Conservation (phyloP, 2,329 filamentous ascomycete species). For the Penicillium sp. region DNA sequence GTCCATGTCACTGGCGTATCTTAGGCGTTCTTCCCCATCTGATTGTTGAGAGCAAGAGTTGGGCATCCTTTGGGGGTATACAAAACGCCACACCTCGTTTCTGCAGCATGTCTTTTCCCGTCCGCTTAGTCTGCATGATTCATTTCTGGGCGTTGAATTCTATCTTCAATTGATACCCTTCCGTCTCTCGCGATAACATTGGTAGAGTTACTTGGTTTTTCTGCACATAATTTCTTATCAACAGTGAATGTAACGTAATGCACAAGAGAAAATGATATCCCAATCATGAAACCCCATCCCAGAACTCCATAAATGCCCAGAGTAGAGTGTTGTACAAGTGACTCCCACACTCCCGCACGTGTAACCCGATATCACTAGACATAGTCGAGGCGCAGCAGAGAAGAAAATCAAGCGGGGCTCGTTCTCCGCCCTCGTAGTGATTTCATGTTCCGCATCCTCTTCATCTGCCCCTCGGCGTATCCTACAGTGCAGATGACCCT, state of each 20-base stretch:
- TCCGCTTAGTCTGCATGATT: not conserved
- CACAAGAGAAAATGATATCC: not conserved
- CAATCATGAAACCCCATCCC: constrained; percentile 1
- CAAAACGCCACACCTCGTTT: not conserved
- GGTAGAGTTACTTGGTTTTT: constrained; percentile 3
- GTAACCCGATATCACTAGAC: not conserved
- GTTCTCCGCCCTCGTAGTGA: not conserved
- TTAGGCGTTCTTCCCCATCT: constrained; percentile 20
- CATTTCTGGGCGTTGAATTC: not conserved
- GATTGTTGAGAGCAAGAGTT: not conserved
- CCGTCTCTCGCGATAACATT: constrained; percentile 7
- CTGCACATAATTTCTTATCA: not conserved
- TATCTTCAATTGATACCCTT: constrained; percentile 14
- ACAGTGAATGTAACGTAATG: not conserved
- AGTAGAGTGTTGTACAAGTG: constrained; percentile 33
- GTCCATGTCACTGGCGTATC: constrained; percentile 19
- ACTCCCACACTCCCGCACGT: not conserved
- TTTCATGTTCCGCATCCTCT: not conserved
- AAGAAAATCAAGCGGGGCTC: not conserved
- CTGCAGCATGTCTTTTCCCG: not conserved
- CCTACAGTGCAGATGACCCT: not conserved
- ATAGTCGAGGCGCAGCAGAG: not conserved
- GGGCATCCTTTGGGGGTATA: not conserved
- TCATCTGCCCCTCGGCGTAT: not conserved
- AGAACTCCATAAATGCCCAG: constrained; percentile 30